These are phyloP conservation scores for Stylosanthes scabra DNA, from an alignment of 331 rosid species.

Conservation along the genomic window DNA sequence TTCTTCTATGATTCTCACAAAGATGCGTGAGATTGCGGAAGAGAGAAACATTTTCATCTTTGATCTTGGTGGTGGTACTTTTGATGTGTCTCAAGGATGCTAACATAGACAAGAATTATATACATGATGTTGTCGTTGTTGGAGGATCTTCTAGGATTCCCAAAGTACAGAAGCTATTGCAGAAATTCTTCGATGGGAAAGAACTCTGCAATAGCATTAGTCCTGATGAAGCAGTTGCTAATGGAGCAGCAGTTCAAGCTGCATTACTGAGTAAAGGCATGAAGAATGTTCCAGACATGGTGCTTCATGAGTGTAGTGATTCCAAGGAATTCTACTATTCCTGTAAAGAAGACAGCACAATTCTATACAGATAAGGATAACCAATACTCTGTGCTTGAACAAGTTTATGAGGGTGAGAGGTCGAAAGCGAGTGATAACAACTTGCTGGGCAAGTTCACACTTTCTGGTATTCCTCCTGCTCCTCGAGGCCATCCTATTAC, in stretches of 20 bases:
- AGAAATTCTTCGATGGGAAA: not conserved
- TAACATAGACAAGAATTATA: slow-evolving; percentile 6
- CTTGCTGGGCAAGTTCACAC: too few species aligned
- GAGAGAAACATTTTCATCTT: slow-evolving; percentile 15
- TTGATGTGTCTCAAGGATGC: not conserved
- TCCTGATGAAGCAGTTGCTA: slow-evolving; percentile 46
- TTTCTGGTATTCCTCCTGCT: too few species aligned
- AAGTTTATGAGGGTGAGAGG: too few species aligned
- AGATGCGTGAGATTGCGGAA: slow-evolving; percentile 28
- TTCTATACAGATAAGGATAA: accelerated
- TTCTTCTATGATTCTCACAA: slow-evolving; percentile 11
- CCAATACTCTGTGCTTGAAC: accelerated
- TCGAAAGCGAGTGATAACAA: too few species aligned
- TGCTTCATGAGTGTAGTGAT: slow-evolving; percentile 23
- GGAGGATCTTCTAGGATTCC: slow-evolving; percentile 49
- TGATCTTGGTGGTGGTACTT: slow-evolving; percentile 33
- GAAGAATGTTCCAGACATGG: not conserved
- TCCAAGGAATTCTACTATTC: slow-evolving; percentile 27
- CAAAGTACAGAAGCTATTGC: slow-evolving; percentile 22
- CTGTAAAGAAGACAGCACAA: not conserved
- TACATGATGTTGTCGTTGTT: slow-evolving; percentile 30
- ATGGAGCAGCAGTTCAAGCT: slow-evolving; percentile 44
- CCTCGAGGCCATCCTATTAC: too few species aligned
- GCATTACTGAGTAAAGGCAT: slow-evolving; percentile 20
- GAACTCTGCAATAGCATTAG: slow-evolving; percentile 27